phyloP scores from a whole-genome alignment of 1,139 yeast species.

The Geotrichum cucujoidarum region DNA sequence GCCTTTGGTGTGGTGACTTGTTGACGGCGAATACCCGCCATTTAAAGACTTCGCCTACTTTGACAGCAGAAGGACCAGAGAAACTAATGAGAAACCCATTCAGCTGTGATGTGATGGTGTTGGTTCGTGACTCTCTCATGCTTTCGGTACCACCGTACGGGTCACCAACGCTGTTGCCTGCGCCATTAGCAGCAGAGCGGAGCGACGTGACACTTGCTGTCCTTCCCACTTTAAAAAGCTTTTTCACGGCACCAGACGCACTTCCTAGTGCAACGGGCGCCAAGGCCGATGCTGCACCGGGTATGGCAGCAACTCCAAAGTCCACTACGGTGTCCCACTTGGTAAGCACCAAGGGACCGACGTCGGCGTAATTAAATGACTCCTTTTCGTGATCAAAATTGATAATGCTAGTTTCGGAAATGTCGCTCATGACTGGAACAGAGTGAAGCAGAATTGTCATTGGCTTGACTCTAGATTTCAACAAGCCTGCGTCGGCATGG shows the following conservation, averaged over 20 bases:
- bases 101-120: constrained; percentile 14
- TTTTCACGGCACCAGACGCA: constrained; percentile 20
- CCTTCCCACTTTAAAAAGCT: constrained; percentile 16
- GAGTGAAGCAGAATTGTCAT: constrained; percentile 28
- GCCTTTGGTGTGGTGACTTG: constrained; percentile 40
- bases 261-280: constrained; percentile 19
- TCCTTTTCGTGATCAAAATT: not conserved
- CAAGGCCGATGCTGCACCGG: constrained; percentile 25
- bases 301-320: constrained; percentile 48
- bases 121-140: constrained; percentile 9
- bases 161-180: constrained; percentile 5
- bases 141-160: constrained; percentile 1
- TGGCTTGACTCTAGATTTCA: constrained; percentile 25
- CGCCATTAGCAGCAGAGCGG: constrained; percentile 9
- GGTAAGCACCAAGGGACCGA: constrained; percentile 43
- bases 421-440: constrained; percentile 29
- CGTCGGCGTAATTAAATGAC: constrained; percentile 1
- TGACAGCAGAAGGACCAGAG: constrained; percentile 56
- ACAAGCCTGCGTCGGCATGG: constrained; percentile 27
- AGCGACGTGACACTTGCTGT: constrained; percentile 9
- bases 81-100: constrained; percentile 56
- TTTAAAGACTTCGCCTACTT: constrained; percentile 54
- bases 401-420: constrained; percentile 9
- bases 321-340: constrained; percentile 61
- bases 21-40: constrained; percentile 71